A percentile compares a stretch with the other conserved stretches of the same genome.
These are phyloP conservation scores for Bremia lactucae DNA, from an alignment of 352 stramenopile genomes.

Conservation along the genomic window DNA sequence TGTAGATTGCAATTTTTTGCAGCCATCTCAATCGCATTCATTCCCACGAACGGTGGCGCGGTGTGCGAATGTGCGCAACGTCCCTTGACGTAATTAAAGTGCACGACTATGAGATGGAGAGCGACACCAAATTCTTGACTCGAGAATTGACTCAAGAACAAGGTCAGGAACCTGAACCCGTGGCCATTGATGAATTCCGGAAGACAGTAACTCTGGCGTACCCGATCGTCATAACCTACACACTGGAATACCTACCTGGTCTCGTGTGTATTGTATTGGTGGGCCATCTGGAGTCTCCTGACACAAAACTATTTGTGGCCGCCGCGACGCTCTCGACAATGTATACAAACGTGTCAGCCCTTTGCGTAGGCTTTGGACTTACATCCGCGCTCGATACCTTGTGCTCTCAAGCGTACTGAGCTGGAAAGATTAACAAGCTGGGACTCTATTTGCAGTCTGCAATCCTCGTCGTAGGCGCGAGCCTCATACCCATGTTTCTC, in stretches of 20 bases:
- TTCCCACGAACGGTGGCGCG: too few relatives aligned
- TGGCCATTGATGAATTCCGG: conserved; percentile 23
- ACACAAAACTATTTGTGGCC: conserved; percentile 66
- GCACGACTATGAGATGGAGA: conserved; percentile 25
- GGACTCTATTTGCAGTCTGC: conserved; percentile 81
- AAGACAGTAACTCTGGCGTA: conserved; percentile 34
- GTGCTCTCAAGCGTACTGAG: conserved; percentile 74
- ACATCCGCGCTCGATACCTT: conserved; percentile 84
- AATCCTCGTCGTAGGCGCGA: conserved; percentile 47
- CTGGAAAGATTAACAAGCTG: conserved; percentile 54
- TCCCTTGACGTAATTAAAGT: conserved; percentile 32
- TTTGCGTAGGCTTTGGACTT: conserved; percentile 68
- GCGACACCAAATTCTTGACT: conserved; percentile 9
- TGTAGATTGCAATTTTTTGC: too few relatives aligned
- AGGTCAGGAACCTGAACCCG: conserved; percentile 28
- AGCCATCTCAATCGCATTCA: too few relatives aligned
- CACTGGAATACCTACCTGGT: conserved; percentile 61
- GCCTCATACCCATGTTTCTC: conserved; percentile 48
- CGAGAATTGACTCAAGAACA: conserved; percentile 19
- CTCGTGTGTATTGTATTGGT: conserved; percentile 58
- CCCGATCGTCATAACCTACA: conserved; percentile 60
- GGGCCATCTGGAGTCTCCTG: conserved; percentile 53
- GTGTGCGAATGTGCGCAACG: conserved; percentile 27
- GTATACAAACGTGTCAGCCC: conserved; percentile 76
- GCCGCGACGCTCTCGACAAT: conserved; percentile 56